These are phyloP conservation scores for Diaporthe sp. DNA, from an alignment of 2,329 filamentous ascomycete species.

Conservation along the genomic window DNA sequence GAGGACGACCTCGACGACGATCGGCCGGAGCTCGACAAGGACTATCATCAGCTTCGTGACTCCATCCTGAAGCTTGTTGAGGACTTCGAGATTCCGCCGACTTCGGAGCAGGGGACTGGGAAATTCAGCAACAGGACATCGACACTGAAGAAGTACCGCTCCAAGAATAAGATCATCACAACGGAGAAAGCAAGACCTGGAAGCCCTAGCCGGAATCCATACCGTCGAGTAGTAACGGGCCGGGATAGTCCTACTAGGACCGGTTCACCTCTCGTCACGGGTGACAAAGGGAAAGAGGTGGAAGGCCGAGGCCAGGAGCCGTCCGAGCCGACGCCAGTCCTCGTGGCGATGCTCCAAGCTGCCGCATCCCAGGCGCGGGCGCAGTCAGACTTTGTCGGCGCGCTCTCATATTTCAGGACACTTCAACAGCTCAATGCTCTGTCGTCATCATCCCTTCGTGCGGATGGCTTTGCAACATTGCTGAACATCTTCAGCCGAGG, in stretches of 20 bases:
- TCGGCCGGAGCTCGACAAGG: slow-evolving; percentile 77
- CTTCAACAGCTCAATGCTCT: slow-evolving; percentile 79
- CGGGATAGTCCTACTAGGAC: slow-evolving; percentile 47
- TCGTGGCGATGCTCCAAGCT: slow-evolving; percentile 81
- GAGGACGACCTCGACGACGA: slow-evolving; percentile 72
- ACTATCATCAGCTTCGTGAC: slow-evolving; percentile 85
- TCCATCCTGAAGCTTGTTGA: slow-evolving; percentile 85
- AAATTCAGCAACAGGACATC: slow-evolving; percentile 80
- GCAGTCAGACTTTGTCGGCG: slow-evolving; percentile 85
- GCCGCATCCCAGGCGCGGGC: slow-evolving; percentile 83
- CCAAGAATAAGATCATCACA: slow-evolving; percentile 71
- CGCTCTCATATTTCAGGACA: slow-evolving; percentile 88
- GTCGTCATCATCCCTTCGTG: slow-evolving; percentile 71
- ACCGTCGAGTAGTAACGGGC: slow-evolving; percentile 53
- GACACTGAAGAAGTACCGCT: slow-evolving; percentile 70
- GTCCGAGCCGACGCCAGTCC: slow-evolving; percentile 62
- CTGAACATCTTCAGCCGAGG: slow-evolving; percentile 81
- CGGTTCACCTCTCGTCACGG: slow-evolving; percentile 28
- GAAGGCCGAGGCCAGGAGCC: slow-evolving; percentile 53
- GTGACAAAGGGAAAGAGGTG: slow-evolving; percentile 49
- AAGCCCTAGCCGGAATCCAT: slow-evolving; percentile 71
- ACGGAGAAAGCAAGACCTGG: slow-evolving; percentile 53
- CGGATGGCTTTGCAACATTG: slow-evolving; percentile 79
- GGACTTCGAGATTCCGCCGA: slow-evolving; percentile 84
- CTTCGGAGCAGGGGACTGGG: slow-evolving; percentile 70